Evolutionary conservation across 495 filamentous ascomycete genomes (phyloP).

Genomic region (Aspergillus sparsus): DNA sequence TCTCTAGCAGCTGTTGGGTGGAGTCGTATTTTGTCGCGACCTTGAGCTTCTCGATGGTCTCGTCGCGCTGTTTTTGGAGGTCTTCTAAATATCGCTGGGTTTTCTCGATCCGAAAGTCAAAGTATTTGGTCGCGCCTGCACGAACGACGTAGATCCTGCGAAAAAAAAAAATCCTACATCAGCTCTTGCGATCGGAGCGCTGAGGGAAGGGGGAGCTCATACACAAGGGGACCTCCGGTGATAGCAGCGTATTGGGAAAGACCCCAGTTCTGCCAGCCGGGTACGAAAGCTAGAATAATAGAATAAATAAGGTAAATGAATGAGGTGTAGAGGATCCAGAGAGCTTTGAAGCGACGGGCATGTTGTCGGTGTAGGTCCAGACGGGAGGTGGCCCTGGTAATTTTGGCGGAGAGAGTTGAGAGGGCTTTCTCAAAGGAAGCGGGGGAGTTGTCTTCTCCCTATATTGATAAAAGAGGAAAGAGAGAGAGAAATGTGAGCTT

Average conservation of each 20-base stretch:
- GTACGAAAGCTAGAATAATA: constrained; percentile 76
- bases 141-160: constrained; percentile 68
- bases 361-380: constrained; percentile 71
- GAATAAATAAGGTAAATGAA: constrained; percentile 87
- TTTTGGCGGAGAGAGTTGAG: constrained; percentile 76
- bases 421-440: constrained; percentile 92
- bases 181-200: not conserved
- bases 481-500: constrained; percentile 12
- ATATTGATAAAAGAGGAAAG: no score
- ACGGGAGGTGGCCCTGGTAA: constrained; percentile 66
- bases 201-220: constrained; percentile 28
- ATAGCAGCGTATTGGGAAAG: constrained; percentile 73
- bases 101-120: constrained; percentile 74
- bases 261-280: constrained; percentile 82
- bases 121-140: constrained; percentile 62
- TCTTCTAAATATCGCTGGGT: constrained; percentile 68
- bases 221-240: constrained; percentile 77
- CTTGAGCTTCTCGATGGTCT: constrained; percentile 92
- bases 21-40: constrained; percentile 92
- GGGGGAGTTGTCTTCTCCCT: constrained; percentile 82
- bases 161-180: no score
- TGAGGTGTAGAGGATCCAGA: constrained; percentile 85
- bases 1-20: constrained; percentile 89
- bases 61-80: constrained; percentile 72
- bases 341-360: constrained; percentile 74